Percentiles rank a stretch among this genome's conserved stretches.
phyloP scores from a whole-genome alignment of 805 yeast species.

The Starmerella tilneyi region DNA sequence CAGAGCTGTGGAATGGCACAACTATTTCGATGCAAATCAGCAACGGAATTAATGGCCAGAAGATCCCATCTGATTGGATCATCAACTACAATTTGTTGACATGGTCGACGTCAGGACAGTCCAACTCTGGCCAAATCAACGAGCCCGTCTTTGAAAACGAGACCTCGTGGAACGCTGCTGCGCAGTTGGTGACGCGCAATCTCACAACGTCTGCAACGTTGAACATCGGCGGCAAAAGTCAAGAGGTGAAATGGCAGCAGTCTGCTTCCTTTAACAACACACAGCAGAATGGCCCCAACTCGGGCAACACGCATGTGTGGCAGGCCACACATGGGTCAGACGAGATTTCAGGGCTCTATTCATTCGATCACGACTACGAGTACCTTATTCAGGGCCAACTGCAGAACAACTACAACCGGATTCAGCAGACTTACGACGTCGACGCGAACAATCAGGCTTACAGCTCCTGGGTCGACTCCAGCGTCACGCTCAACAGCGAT shows the following conservation, averaged over 20 bases:
- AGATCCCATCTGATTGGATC: conserved; percentile 28
- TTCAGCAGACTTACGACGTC: conserved; percentile 20
- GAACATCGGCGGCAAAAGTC: conserved; percentile 18
- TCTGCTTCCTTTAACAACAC: conserved; percentile 17
- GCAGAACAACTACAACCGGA: conserved; percentile 10
- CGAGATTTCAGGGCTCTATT: conserved; percentile 13
- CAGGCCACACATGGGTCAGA: conserved; percentile 18
- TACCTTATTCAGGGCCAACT: conserved; percentile 18
- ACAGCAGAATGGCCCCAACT: not conserved
- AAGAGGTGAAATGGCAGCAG: conserved; percentile 21
- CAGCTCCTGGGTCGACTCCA: conserved; percentile 22
- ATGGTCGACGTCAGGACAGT: conserved; percentile 26
- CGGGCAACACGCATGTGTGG: conserved; percentile 12
- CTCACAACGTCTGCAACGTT: conserved; percentile 18
- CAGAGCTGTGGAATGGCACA: conserved; percentile 53
- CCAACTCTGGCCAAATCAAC: conserved; percentile 17
- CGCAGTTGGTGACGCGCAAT: conserved; percentile 6
- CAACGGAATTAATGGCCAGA: conserved; percentile 22
- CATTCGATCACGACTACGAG: conserved; percentile 8
- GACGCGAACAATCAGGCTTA: conserved; percentile 4
- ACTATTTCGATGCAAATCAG: conserved; percentile 46
- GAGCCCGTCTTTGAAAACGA: conserved; percentile 5
- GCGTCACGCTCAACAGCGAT: conserved; percentile 6
- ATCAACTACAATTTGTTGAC: conserved; percentile 28
- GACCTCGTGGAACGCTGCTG: not conserved